Percentiles rank a stretch among this genome's conserved stretches.
Conservation (phyloP, 306 rosid species). For the Comarum palustre region DNA sequence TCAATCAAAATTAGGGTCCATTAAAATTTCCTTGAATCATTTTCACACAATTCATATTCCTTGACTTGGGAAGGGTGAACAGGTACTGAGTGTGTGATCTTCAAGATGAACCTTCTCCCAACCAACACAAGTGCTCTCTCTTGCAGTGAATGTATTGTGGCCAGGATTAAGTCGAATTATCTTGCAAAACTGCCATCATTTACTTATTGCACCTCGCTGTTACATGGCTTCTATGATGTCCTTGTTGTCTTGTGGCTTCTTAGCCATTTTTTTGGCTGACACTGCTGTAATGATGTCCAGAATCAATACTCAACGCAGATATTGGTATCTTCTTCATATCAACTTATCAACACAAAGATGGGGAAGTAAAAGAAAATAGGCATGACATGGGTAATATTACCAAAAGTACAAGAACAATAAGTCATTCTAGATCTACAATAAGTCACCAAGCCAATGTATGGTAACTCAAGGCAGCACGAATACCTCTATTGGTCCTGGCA, state of each 20-base stretch:
- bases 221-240: constrained; percentile 38
- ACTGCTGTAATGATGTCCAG: constrained; percentile 44
- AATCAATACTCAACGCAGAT: constrained; percentile 17
- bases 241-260: constrained; percentile 43
- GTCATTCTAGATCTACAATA: not conserved
- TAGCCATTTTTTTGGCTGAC: constrained; percentile 43
- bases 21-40: not conserved
- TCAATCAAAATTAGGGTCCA: not conserved
- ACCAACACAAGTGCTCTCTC: not conserved
- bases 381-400: not conserved
- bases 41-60: not conserved
- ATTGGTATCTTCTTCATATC: not conserved
- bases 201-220: constrained; percentile 23
- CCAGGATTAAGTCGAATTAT: constrained; percentile 13
- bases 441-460: not conserved
- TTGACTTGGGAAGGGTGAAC: not conserved
- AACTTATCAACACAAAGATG: not conserved
- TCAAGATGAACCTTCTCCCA: not conserved
- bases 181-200: constrained; percentile 48
- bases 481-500: not conserved
- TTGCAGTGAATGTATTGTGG: not conserved
- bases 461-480: not conserved
- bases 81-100: not conserved
- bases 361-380: not conserved
- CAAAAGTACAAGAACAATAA: not conserved